Evolutionary conservation across 2,329 filamentous ascomycete genomes (phyloP).

Genomic region (Trichophyton benhamiae): DNA sequence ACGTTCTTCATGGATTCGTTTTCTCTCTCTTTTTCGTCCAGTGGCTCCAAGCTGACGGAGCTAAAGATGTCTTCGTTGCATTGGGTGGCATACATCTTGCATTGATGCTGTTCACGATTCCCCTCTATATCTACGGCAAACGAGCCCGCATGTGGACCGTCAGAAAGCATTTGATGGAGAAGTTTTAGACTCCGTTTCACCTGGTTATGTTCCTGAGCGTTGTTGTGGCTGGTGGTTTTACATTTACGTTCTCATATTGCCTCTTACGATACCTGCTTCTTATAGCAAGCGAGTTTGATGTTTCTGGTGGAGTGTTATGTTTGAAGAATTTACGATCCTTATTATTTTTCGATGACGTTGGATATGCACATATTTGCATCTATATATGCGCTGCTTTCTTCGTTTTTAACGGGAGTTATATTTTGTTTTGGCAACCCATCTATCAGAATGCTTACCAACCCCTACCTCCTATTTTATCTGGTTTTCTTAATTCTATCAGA

Average conservation of each 20-base stretch:
- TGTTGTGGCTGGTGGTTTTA: not conserved
- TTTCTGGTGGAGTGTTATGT: slow-evolving; percentile 5
- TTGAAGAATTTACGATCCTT: not conserved
- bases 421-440: not conserved
- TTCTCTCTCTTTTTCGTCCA: slow-evolving; percentile 78
- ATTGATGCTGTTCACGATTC: slow-evolving; percentile 61
- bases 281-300: not conserved
- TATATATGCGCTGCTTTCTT: not conserved
- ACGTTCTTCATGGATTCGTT: slow-evolving; percentile 77
- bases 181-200: slow-evolving; percentile 35
- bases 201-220: not conserved
- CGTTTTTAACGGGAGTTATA: not conserved
- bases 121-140: slow-evolving; percentile 93
- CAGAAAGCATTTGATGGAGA: slow-evolving; percentile 74
- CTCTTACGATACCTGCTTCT: not conserved
- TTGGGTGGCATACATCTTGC: slow-evolving; percentile 77
- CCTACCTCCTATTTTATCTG: too few species aligned
- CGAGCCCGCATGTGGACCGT: slow-evolving; percentile 89
- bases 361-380: not conserved
- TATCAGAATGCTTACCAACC: not conserved
- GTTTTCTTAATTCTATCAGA: not conserved
- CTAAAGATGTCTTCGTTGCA: slow-evolving; percentile 66
- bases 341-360: not conserved
- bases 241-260: not conserved
- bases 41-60: slow-evolving; percentile 66